Conservation (phyloP, 129 eudicot genomes). For the Escallonia rubra region DNA sequence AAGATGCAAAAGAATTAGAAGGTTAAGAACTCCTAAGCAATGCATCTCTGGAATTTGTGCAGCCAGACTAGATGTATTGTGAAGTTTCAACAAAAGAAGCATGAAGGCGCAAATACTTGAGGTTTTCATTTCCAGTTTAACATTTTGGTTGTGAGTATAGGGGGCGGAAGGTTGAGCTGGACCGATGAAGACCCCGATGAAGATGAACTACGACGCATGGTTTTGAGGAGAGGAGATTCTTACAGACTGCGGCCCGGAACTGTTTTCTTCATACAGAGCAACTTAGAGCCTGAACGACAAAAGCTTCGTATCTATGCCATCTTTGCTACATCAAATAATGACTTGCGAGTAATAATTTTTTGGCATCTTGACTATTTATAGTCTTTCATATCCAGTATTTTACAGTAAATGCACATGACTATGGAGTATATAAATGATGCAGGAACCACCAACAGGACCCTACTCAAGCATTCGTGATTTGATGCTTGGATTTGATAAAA, state of each 20-base stretch:
- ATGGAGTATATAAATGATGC: not conserved
- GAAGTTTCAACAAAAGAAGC: too few relatives aligned
- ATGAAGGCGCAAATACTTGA: too few relatives aligned
- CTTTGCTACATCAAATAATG: constrained; percentile 31
- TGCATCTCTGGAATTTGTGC: too few relatives aligned
- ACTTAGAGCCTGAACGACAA: constrained; percentile 35
- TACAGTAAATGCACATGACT: not conserved
- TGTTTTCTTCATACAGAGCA: constrained; percentile 65
- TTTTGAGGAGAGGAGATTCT: constrained; percentile 50
- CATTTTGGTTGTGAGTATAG: constrained; percentile 11
- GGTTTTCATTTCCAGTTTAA: too few relatives aligned
- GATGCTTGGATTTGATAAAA: constrained; percentile 66
- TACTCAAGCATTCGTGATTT: constrained; percentile 59
- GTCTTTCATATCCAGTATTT: not conserved
- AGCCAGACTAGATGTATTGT: too few relatives aligned
- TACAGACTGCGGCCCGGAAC: constrained; percentile 43
- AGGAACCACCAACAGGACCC: constrained; percentile 35
- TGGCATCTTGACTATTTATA: not conserved
- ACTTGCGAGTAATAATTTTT: constrained; percentile 25
- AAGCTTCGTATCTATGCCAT: constrained; percentile 62
- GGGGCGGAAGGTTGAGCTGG: constrained; percentile 58
- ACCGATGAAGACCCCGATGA: constrained; percentile 29
- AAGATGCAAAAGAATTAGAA: too few relatives aligned
- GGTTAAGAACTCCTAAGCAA: too few relatives aligned
- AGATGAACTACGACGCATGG: constrained; percentile 15